phyloP scores from a whole-genome alignment of 345 rosid genomes.

The Murraya paniculata region DNA sequence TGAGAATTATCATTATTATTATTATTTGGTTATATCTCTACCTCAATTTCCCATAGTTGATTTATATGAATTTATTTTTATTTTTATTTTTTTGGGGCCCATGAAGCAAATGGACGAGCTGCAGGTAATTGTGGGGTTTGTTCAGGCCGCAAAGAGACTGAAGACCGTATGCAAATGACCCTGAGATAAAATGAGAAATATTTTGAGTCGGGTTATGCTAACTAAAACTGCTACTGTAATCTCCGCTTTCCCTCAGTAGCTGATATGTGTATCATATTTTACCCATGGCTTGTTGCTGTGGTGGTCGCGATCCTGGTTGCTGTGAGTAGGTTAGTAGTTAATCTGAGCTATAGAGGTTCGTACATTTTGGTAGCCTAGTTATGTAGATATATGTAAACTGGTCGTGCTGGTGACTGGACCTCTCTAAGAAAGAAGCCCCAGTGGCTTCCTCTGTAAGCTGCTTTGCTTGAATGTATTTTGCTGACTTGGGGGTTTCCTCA shows the following conservation, averaged over 20 bases:
- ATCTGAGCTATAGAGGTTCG: slow-evolving; percentile 44
- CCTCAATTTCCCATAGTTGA: not conserved
- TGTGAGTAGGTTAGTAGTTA: slow-evolving; percentile 28
- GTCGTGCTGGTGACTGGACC: slow-evolving; percentile 17
- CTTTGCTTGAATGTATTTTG: slow-evolving; percentile 31
- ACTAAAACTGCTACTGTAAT: slow-evolving; percentile 25
- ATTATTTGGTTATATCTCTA: not conserved
- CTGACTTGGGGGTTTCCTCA: slow-evolving; percentile 35
- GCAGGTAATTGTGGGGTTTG: slow-evolving; percentile 93
- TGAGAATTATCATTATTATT: too few species aligned
- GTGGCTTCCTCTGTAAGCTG: slow-evolving; percentile 22
- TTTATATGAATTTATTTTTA: not conserved
- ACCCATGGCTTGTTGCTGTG: slow-evolving; percentile 24
- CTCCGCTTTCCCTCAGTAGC: slow-evolving; percentile 15
- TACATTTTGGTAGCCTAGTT: slow-evolving; percentile 37
- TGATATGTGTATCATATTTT: slow-evolving; percentile 40
- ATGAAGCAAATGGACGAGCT: slow-evolving; percentile 92
- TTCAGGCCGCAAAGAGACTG: slow-evolving; percentile 81
- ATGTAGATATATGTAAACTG: slow-evolving; percentile 37
- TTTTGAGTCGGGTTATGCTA: slow-evolving; percentile 22
- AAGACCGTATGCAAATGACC: slow-evolving; percentile 59
- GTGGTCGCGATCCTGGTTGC: not conserved
- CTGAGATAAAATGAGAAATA: slow-evolving; percentile 9
- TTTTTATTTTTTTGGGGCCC: not conserved
- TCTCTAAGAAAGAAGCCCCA: not conserved